Evolutionary conservation across 164 flowering plant genomes (phyloP).

Genomic region (Aristolochia contorta): DNA sequence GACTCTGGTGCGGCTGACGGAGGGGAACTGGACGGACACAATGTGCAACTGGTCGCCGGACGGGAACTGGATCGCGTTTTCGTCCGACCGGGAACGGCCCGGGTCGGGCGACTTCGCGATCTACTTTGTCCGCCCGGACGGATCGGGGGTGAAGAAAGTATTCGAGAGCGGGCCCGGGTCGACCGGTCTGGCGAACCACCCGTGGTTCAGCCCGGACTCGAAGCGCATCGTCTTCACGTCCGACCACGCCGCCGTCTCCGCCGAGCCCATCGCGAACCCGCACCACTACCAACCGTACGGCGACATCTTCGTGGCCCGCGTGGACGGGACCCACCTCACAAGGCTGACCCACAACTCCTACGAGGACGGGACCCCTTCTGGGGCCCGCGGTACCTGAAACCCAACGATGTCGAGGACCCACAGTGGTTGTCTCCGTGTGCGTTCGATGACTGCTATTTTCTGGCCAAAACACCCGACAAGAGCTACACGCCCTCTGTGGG

Average conservation of each 20-base stretch:
- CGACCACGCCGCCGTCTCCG: constrained; percentile 71
- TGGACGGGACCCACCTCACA: constrained; percentile 52
- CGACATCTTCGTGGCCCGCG: constrained; percentile 48
- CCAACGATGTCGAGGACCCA: constrained; percentile 35
- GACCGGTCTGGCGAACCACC: constrained; percentile 83
- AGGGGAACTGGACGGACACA: constrained; percentile 89
- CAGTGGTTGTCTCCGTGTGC: constrained; percentile 25
- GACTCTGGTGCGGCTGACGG: constrained; percentile 46
- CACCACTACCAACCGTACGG: constrained; percentile 92
- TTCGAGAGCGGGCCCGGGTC: constrained; percentile 39
- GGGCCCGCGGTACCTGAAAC: constrained; percentile 38
- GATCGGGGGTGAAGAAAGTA: constrained; percentile 60
- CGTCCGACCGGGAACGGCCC: constrained; percentile 66
- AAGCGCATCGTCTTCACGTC: constrained; percentile 58
- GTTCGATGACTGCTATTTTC: constrained; percentile 81
- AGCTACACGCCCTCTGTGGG: too few relatives aligned
- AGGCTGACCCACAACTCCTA: constrained; percentile 74
- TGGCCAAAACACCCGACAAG: constrained; percentile 8
- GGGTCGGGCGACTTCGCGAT: constrained; percentile 59
- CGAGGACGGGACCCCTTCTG: constrained; percentile 94
- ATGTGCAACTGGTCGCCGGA: constrained; percentile 93
- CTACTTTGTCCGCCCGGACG: constrained; percentile 66
- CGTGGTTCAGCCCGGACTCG: constrained; percentile 75
- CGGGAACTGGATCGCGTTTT: constrained; percentile 83
- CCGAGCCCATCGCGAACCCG: constrained; percentile 76